These are phyloP conservation scores for Przewalskia tangutica DNA, from an alignment of 257 asterid genomes.

Conservation along the genomic window DNA sequence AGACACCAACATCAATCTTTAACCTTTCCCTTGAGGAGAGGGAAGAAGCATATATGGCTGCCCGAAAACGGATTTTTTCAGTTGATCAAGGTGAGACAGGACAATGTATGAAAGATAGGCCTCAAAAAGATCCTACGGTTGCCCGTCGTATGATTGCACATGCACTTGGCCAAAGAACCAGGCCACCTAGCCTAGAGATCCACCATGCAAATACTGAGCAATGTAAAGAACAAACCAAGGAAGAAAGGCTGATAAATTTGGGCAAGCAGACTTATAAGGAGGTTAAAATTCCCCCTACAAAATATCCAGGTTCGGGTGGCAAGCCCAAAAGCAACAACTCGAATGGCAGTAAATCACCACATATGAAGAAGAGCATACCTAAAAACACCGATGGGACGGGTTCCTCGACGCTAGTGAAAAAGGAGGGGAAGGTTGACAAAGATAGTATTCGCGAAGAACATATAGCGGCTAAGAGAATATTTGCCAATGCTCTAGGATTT, in stretches of 20 bases:
- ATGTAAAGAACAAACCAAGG: constrained; percentile 13
- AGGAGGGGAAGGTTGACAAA: constrained; percentile 17
- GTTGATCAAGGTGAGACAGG: constrained; percentile 27
- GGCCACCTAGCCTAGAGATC: constrained; percentile 26
- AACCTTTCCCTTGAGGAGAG: constrained; percentile 64
- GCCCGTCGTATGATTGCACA: constrained; percentile 91
- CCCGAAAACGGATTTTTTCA: constrained; percentile 61
- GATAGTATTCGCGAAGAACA: constrained; percentile 49
- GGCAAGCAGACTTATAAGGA: constrained; percentile 4
- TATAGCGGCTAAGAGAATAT: constrained; percentile 81
- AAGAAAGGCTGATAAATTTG: constrained; percentile 13
- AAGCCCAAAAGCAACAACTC: constrained; percentile 9
- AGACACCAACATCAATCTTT: constrained; percentile 9
- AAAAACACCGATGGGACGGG: constrained; percentile 12
- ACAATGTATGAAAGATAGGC: constrained; percentile 46
- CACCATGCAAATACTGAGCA: constrained; percentile 14
- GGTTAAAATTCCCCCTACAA: constrained; percentile 13
- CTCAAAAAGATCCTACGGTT: constrained; percentile 60
- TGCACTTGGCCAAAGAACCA: constrained; percentile 74
- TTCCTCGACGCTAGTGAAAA: constrained; percentile 19
- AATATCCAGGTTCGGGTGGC: constrained; percentile 13
- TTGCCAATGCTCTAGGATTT: constrained; percentile 79
- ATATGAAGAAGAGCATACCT: constrained; percentile 15
- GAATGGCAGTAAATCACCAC: constrained; percentile 13
- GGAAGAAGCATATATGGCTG: constrained; percentile 61